A percentile compares a stretch with the other conserved stretches of the same genome.
Conservation (phyloP, 805 yeast genomes). For the Metschnikowia cerradonensis region DNA sequence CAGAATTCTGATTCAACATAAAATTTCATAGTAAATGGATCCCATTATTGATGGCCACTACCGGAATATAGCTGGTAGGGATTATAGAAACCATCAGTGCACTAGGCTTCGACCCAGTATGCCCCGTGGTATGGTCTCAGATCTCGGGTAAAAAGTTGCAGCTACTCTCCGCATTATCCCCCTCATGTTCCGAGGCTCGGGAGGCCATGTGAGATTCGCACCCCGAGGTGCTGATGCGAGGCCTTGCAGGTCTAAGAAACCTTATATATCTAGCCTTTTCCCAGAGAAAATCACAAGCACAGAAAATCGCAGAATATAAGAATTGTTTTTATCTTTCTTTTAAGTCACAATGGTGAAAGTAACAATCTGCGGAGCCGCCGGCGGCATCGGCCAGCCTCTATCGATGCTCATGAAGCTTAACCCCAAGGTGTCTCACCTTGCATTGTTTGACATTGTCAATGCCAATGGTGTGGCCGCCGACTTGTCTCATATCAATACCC, state of each 20-base stretch:
- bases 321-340: not conserved
- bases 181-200: conserved; percentile 3
- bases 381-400: conserved; percentile 47
- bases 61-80: too few species aligned
- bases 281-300: not conserved
- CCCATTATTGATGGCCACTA: too few species aligned
- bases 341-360: conserved; percentile 36
- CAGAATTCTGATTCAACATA: too few species aligned
- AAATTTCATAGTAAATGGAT: too few species aligned
- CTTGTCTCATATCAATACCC: conserved; percentile 39
- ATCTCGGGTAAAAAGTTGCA: not conserved
- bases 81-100: too few species aligned
- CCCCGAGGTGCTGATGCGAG: not conserved
- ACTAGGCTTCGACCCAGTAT: not conserved
- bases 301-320: not conserved
- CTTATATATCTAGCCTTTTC: not conserved
- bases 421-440: conserved; percentile 34
- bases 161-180: conserved; percentile 1
- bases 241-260: not conserved
- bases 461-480: conserved; percentile 47
- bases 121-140: not conserved
- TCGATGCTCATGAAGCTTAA: conserved; percentile 41
- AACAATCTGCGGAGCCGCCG: conserved; percentile 48
- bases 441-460: conserved; percentile 42
- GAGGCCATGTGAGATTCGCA: conserved; percentile 4